Conservation (phyloP, 805 yeast genomes). For the Schizosaccharomyces japonicus region DNA sequence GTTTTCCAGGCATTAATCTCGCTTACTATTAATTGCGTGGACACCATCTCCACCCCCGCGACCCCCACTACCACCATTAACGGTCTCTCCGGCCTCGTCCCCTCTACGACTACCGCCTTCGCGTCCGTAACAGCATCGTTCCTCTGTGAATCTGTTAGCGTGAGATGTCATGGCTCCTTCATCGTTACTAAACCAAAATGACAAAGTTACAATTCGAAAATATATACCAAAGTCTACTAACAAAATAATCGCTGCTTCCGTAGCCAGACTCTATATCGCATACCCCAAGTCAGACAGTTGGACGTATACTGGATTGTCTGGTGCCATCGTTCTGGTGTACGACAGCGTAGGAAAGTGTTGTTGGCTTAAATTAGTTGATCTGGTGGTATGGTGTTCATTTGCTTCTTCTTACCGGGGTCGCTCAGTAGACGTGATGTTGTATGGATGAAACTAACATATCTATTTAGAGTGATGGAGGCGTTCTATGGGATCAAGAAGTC, state of each 20-base stretch:
- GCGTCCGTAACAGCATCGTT: too few species aligned
- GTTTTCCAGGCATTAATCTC: too few species aligned
- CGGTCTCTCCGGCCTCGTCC: too few species aligned
- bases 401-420: neutral
- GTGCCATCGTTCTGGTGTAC: constrained; percentile 70
- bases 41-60: too few species aligned
- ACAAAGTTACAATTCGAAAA: constrained; percentile 74
- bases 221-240: constrained; percentile 72
- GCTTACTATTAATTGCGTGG: too few species aligned
- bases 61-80: too few species aligned
- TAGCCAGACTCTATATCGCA: constrained; percentile 73
- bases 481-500: constrained; percentile 90
- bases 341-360: constrained; percentile 87
- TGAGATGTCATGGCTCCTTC: constrained; percentile 4
- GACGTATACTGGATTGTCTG: constrained; percentile 71
- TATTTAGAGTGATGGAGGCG: constrained; percentile 47
- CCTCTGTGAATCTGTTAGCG: too few species aligned
- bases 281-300: constrained; percentile 62
- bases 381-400: constrained; percentile 13
- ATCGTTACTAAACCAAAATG: constrained; percentile 25
- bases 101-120: too few species aligned
- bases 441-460: neutral
- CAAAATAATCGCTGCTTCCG: constrained; percentile 71
- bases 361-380: constrained; percentile 71
- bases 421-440: neutral